Percentiles rank a stretch among this genome's conserved stretches.
Evolutionary conservation across 441 rosid species (phyloP).

Genomic region (Arabidopsis hybrid): DNA sequence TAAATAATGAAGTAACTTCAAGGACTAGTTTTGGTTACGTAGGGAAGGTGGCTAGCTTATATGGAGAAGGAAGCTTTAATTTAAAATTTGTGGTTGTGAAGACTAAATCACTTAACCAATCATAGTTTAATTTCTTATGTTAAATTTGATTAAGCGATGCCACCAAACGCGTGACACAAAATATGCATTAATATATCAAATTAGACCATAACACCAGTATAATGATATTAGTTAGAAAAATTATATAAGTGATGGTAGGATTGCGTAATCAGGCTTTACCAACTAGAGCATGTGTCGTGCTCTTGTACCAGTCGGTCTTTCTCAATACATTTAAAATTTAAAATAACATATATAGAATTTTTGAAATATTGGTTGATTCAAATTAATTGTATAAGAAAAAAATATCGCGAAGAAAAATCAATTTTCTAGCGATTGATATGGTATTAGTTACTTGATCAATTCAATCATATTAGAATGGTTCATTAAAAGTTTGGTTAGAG

Average conservation of each 20-base stretch:
- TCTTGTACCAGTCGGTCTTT: constrained; percentile 72
- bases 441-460: constrained; percentile 2
- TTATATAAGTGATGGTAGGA: constrained; percentile 35
- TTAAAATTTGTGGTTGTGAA: constrained; percentile 25
- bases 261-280: constrained; percentile 59
- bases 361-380: constrained; percentile 19
- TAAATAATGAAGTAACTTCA: constrained; percentile 41
- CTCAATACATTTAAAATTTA: constrained; percentile 16
- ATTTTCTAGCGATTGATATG: neutral
- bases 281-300: constrained; percentile 62
- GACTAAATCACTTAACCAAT: constrained; percentile 39
- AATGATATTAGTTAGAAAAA: constrained; percentile 36
- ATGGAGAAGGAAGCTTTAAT: constrained; percentile 34
- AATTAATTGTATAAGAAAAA: neutral
- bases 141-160: constrained; percentile 44
- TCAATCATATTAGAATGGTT: constrained; percentile 22
- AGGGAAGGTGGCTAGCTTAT: constrained; percentile 40
- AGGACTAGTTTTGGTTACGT: constrained; percentile 47
- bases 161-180: constrained; percentile 44
- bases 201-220: constrained; percentile 37
- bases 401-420: constrained; percentile 1
- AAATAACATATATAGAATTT: constrained; percentile 3
- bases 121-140: constrained; percentile 24
- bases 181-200: constrained; percentile 24
- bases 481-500: constrained; percentile 21